Evolutionary conservation across 768 basidiomycete species (phyloP).

Genomic region (Nevesoporus exiguus): DNA sequence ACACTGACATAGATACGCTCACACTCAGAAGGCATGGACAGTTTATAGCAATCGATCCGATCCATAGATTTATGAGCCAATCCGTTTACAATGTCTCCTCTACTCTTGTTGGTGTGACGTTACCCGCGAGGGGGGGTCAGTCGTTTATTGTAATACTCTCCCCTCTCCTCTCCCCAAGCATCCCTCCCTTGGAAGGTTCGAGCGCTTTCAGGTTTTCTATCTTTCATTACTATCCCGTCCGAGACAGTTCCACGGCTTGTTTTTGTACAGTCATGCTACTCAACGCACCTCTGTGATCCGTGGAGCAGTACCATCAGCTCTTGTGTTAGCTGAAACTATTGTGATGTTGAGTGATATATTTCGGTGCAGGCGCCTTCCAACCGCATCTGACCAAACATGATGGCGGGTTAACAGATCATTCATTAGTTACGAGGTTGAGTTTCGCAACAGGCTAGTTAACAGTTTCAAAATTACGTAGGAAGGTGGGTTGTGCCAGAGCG

Average conservation of each 20-base stretch:
- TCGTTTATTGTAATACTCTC: slow-evolving; percentile 15
- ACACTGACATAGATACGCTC: slow-evolving; percentile 13
- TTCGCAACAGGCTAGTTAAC: too few species aligned
- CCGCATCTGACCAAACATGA: too few species aligned
- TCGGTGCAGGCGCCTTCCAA: too few species aligned
- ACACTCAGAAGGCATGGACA: slow-evolving; percentile 20
- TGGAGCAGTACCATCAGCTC: not conserved
- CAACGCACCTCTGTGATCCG: not conserved
- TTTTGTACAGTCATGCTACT: slow-evolving; percentile 7
- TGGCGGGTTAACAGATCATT: too few species aligned
- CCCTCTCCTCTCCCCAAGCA: slow-evolving; percentile 2
- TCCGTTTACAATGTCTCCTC: slow-evolving; percentile 15
- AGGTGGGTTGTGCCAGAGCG: too few species aligned
- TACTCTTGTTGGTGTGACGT: slow-evolving; percentile 10
- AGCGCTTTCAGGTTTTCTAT: not conserved
- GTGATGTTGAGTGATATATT: not conserved
- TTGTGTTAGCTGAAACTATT: not conserved
- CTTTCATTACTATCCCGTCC: not conserved
- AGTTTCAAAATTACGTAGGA: too few species aligned
- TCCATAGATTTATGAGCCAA: slow-evolving; percentile 25
- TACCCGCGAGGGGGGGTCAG: not conserved
- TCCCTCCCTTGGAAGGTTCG: not conserved
- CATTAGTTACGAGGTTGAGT: too few species aligned
- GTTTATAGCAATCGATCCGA: slow-evolving; percentile 13
- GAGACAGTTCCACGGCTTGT: not conserved